These are phyloP conservation scores for Nakaseomyces bracarensis DNA, from an alignment of 1,139 yeast species.

Conservation along the genomic window DNA sequence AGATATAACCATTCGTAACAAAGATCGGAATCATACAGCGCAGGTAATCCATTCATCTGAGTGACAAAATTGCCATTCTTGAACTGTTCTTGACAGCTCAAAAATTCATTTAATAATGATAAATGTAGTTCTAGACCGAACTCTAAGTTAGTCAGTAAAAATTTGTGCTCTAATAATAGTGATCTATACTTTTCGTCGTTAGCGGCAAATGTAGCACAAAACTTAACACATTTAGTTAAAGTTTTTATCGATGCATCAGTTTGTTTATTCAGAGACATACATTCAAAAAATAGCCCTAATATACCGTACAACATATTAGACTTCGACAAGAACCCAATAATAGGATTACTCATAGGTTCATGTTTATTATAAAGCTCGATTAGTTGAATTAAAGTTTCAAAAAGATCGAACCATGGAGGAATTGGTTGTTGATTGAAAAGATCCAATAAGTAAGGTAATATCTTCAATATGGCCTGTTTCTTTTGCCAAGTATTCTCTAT, in stretches of 20 bases:
- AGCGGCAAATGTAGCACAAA: slow-evolving; percentile 26
- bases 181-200: slow-evolving; percentile 26
- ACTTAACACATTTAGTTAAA: slow-evolving; percentile 20
- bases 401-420: slow-evolving; percentile 31
- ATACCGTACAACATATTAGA: slow-evolving; percentile 24
- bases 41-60: slow-evolving; percentile 15
- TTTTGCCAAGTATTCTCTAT: slow-evolving; percentile 14
- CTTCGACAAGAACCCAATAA: slow-evolving; percentile 19
- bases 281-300: slow-evolving; percentile 20
- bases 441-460: slow-evolving; percentile 24
- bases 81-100: slow-evolving; percentile 14
- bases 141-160: slow-evolving; percentile 21
- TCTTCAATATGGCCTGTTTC: slow-evolving; percentile 14
- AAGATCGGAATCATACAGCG: slow-evolving; percentile 22
- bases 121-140: slow-evolving; percentile 22
- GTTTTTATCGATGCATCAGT: slow-evolving; percentile 16
- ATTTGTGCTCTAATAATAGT: slow-evolving; percentile 19
- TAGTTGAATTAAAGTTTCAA: slow-evolving; percentile 19
- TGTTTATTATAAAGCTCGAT: slow-evolving; percentile 21
- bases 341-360: slow-evolving; percentile 25
- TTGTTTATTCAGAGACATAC: slow-evolving; percentile 18
- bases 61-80: slow-evolving; percentile 10
- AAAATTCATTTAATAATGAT: slow-evolving; percentile 18
- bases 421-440: slow-evolving; percentile 21
- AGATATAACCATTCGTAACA: slow-evolving; percentile 33